Base-by-base conservation (phyloP, 2,329 filamentous ascomycete species). In the Phyllachora maydis region DNA sequence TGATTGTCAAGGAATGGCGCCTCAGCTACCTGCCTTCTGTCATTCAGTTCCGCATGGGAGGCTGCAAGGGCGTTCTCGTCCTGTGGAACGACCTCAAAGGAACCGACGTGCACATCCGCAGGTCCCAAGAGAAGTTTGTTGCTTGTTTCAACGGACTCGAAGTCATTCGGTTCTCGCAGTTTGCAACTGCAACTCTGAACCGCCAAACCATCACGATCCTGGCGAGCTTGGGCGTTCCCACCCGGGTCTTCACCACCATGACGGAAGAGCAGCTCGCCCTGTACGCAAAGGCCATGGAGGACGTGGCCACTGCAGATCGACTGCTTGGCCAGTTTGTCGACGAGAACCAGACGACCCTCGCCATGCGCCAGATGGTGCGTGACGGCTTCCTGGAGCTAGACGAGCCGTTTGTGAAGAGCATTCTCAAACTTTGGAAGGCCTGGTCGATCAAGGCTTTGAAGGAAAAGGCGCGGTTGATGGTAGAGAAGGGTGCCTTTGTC, bases 381-480 rank as follows among this genome's bases (percentile, higher is more conserved):
- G 69, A 77, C 30, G 81, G 79, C 0, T 95, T 98, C 47, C 76
- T 83, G 58, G 46, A 55, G 3, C 44, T 50, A 1, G 42, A 51
- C 12, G 88, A 98, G 28, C 85, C 85, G 0, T 95, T 95, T 42
- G 57, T 82, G 12, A 60, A 68, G 29, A 82, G 81, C 1, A 46
- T 92, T 6, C 50, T 98, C 8, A 64, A 69, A 17, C 56, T 95
- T 1, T 98, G 88, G 85, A 63, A 75, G 31, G 66, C 79, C 2
- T 95, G 79, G 77, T 79, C 74, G 1, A 65, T 92, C 34, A 92
- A 91, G 39, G 63, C 75, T 8, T 59, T 98, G 11, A 93, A 92
- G 35, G 82, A 95, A 35, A 95, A 93, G 36, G 82, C 85, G 0
- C 73, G 75, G 14, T 79, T 98, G 20, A 59, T 69, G 2, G 62